Evolutionary conservation across 108 stramenopile genomes (phyloP), one percentile per base, ranked within the genome.

Genomic region (Ochromonas danica): DNA sequence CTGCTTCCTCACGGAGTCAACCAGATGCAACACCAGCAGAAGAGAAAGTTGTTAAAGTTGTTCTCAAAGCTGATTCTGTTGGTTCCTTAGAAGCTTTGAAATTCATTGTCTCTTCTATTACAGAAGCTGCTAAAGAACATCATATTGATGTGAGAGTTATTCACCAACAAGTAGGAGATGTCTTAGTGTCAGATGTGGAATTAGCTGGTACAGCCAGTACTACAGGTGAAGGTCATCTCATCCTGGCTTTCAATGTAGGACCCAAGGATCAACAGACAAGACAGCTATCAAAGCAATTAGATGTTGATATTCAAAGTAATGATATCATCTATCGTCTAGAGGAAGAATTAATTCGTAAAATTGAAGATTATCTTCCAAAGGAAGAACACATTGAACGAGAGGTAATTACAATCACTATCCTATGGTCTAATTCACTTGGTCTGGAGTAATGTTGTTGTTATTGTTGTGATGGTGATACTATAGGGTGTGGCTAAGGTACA

Each of bases 301-400:
- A 89, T 25, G 84, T 95, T 62, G 89, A 93, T 36, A 93, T 96
- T 81, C 91, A 90, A 63, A 95, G 95, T 82, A 92, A 93, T 90
- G 90, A 79, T 74, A 90, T 98, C 40, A 88, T 90, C 3, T 93
- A 98, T 85, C 94, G 95, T 80, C 93, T 94, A 79, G 93, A 96
- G 62, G 97, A 96, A 75, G 92, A 92, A 10, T 88, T 97, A 27
- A 92, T 95, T 81, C 89, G 40, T 6, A 28, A 10, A 6, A 67
- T 67, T 6, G 63, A 67, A 36, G 31, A 22, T 10, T 36, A 3
- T 6, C 17, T 67, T 3, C 63, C 63, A 28, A 36, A 3, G 10
- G 63, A 67, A 36, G 14, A 25, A 3, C 3, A 14, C 63, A 14
- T 51, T 14, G 22, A 6, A 51, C 6, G 22, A 51, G 45, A 51